These are phyloP conservation scores for Galeopsis tetrahit DNA, from an alignment of 257 asterid species.

Conservation along the genomic window DNA sequence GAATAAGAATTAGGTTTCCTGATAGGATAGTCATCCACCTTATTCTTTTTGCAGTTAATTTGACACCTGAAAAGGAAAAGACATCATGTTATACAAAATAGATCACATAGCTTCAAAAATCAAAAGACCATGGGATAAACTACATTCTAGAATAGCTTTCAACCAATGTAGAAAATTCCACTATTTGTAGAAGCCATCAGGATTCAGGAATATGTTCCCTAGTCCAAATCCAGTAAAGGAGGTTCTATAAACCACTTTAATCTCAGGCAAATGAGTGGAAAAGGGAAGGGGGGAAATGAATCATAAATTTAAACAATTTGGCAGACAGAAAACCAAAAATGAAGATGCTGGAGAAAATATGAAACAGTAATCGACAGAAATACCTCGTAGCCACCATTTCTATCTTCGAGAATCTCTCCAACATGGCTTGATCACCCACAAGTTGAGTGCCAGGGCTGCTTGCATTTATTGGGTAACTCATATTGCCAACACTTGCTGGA, in stretches of 20 bases:
- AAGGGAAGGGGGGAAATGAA: neutral
- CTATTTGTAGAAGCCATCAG: conserved; percentile 18
- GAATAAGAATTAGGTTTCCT: conserved; percentile 52
- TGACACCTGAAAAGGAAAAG: conserved; percentile 63
- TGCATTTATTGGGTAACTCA: conserved; percentile 65
- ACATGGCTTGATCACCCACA: conserved; percentile 66
- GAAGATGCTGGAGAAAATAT: conserved; percentile 1
- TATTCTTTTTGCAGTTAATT: conserved; percentile 69
- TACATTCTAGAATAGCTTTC: conserved; percentile 9
- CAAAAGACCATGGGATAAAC: neutral
- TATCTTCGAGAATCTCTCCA: conserved; percentile 85
- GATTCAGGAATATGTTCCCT: neutral
- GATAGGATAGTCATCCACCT: conserved; percentile 63
- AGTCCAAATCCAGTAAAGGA: neutral
- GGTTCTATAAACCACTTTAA: conserved; percentile 5
- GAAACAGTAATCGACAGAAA: conserved; percentile 30
- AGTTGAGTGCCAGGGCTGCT: conserved; percentile 81
- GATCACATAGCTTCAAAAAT: conserved; percentile 12
- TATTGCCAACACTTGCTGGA: conserved; percentile 87
- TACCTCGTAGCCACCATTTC: conserved; percentile 80
- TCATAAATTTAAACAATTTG: conserved; percentile 15
- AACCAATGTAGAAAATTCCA: conserved; percentile 21
- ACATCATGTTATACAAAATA: conserved; percentile 11
- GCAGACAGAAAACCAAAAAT: neutral
- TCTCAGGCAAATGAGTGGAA: conserved; percentile 3